A percentile compares a stretch with the other conserved stretches of the same genome.
Evolutionary conservation across 179 eudicot species (phyloP).

Genomic region (Spinacia oleracea): DNA sequence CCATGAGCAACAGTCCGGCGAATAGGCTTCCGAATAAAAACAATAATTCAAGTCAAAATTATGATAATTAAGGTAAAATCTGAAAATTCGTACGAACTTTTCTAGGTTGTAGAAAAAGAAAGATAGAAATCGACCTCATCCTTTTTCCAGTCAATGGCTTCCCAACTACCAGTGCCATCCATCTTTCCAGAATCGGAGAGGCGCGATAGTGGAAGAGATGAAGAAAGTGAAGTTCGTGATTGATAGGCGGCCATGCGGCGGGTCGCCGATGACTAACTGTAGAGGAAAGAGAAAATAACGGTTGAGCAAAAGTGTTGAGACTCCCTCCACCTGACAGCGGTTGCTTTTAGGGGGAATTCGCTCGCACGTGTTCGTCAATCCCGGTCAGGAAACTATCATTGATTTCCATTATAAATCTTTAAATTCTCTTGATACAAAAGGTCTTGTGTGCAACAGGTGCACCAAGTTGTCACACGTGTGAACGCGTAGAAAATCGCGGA

Average conservation of each 20-base stretch:
- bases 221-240: constrained; percentile 34
- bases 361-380: too few relatives aligned
- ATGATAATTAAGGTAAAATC: neutral
- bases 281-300: constrained; percentile 3
- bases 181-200: constrained; percentile 58
- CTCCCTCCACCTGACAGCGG: neutral
- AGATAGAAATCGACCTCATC: constrained; percentile 48
- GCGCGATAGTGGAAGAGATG: constrained; percentile 45
- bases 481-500: too few relatives aligned
- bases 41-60: neutral
- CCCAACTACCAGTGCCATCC: constrained; percentile 82
- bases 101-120: neutral
- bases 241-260: constrained; percentile 47
- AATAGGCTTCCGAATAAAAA: constrained; percentile 45
- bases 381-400: too few relatives aligned
- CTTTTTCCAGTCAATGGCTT: constrained; percentile 85
- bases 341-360: too few relatives aligned
- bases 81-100: neutral
- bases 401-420: too few relatives aligned
- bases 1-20: constrained; percentile 62
- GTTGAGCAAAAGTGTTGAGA: neutral
- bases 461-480: too few relatives aligned
- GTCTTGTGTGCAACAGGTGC: too few relatives aligned
- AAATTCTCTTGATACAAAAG: too few relatives aligned
- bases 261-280: constrained; percentile 14